Base-by-base conservation (phyloP, 305 asterid genomes). In the Fraxinus baroniana region DNA sequence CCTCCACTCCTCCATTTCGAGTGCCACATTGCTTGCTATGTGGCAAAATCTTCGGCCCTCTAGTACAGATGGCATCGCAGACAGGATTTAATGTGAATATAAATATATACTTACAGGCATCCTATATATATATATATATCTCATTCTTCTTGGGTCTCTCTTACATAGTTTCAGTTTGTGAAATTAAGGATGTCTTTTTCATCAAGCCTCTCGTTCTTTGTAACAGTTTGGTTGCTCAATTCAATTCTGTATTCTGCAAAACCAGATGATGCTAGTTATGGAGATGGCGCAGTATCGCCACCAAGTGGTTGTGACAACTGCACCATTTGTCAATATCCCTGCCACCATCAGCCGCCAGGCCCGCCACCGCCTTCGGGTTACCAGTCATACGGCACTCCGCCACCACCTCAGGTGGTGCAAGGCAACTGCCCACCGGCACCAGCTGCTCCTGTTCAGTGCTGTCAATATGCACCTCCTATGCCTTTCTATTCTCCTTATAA, bases 401-500 rank as follows among this genome's bases (percentile, higher is more conserved):
- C 89, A n/a, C 88, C 89, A 0, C 87, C 88, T 9, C 39, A 82
- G 12, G 13, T 66, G 2, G 79, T 24, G 70, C 79, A 28, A 77
- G 82, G 4, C 17, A 87, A 85, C 33, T 87, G 92, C 80, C 88
- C 87, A 3, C 89, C 91, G 17, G 41, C 87, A 3, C 90, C 91
- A 10, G 41, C 86, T 7, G 79, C 85, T 49, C 90, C 91, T 1
- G 89, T 79, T 8, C 36, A 64, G 55, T 89, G 91, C 83, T 87
- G 89, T 70, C 20, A 4, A 52, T 87, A 89, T 81, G 36, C 85
- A 6, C 88, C 88, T 37, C 90, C 91, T 1, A 3, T 87, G 36
- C 90, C 91, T 7, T 85, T 84, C 44, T 84, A 85, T 36, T 78
- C 83, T 82, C 89, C 91, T 36, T 87, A 89, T 81, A 87, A 82